Evolutionary conservation across 108 stramenopile genomes (phyloP), one percentile per base, ranked within the genome.

Genomic region (Nitzschia putrida): DNA sequence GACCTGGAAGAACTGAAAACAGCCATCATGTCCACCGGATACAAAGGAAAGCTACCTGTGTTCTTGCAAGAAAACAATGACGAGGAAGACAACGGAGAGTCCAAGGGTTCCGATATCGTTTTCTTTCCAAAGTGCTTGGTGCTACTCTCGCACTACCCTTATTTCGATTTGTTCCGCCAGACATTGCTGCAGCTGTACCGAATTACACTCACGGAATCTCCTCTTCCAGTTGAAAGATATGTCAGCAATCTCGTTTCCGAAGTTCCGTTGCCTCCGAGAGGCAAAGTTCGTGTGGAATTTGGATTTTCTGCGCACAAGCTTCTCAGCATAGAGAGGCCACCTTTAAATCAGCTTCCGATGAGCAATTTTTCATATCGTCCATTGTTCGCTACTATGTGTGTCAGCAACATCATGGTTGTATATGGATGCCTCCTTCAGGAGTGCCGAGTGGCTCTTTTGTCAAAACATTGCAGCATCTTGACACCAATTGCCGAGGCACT

Each of bases 211-310:
- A 64, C 80, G 38, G 80, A 83, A 61, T 74, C 94, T 22, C 92
- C 93, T 10, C 77, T 94, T 16, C 96, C 96, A 11, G 82, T 97
- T 26, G 96, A 97, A 80, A 77, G 96, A 16, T 92, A 90, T 71
- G 84, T 97, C 69, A 77, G 82, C 59, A 95, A 95, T 72, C 90
- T 97, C 60, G 73, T 87, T 12, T 61, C 69, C 20, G 94, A 97
- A 69, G 71, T 93, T 34, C 94, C 96, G 21, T 73, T 97, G 39
- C 96, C 96, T 16, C 96, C 96, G 10, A 77, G 64, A 39, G 92
- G 92, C 18, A 73, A 78, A 61, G 64, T 87, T 18, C 59, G 82
- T 63, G 90, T 91, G 0, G 67, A 80, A 47, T 83, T 80, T 72
- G 54, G 68, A 3, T 79, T 81, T 34, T 76, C 73, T 23, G 43